These are phyloP conservation scores for Agarophyton chilense DNA, from an alignment of 23 red algal genomes.

Conservation along the genomic window DNA sequence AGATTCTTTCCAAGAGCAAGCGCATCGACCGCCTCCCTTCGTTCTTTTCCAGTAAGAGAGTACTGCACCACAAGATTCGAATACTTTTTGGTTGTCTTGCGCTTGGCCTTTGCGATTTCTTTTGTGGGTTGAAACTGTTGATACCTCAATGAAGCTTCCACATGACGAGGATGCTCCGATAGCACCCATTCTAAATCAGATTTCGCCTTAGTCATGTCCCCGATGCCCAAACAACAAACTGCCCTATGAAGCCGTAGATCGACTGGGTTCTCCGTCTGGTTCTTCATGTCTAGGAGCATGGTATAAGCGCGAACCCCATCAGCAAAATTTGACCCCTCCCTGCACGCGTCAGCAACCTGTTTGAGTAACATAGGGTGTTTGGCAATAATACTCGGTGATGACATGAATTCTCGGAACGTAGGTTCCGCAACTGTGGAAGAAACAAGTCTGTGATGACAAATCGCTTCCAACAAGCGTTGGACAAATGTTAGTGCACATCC, in stretches of 20 bases:
- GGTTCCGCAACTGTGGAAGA: slow-evolving; percentile 40
- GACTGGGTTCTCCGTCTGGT: not conserved
- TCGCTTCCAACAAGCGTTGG: slow-evolving; percentile 61
- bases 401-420: slow-evolving; percentile 58
- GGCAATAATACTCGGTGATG: slow-evolving; percentile 19
- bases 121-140: slow-evolving; percentile 42
- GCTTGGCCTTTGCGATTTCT: not conserved
- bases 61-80: slow-evolving; percentile 6
- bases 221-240: slow-evolving; percentile 22
- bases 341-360: slow-evolving; percentile 72
- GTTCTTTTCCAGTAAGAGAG: slow-evolving; percentile 29
- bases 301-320: slow-evolving; percentile 45
- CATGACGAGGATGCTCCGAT: slow-evolving; percentile 32
- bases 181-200: slow-evolving; percentile 44
- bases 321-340: slow-evolving; percentile 31
- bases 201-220: slow-evolving; percentile 15
- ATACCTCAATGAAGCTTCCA: slow-evolving; percentile 41
- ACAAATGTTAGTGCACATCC: slow-evolving; percentile 49
- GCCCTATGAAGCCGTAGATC: slow-evolving; percentile 33
- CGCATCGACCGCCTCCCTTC: slow-evolving; percentile 11
- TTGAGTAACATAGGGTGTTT: slow-evolving; percentile 50
- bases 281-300: slow-evolving; percentile 8
- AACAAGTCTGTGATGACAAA: slow-evolving; percentile 60
- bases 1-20: slow-evolving; percentile 25
- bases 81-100: slow-evolving; percentile 9